A percentile compares a stretch with the other conserved stretches of the same genome.
These are phyloP conservation scores for Microbotryum lychnidis-dioicae DNA, from an alignment of 1,284 basidiomycete genomes.

Conservation along the genomic window DNA sequence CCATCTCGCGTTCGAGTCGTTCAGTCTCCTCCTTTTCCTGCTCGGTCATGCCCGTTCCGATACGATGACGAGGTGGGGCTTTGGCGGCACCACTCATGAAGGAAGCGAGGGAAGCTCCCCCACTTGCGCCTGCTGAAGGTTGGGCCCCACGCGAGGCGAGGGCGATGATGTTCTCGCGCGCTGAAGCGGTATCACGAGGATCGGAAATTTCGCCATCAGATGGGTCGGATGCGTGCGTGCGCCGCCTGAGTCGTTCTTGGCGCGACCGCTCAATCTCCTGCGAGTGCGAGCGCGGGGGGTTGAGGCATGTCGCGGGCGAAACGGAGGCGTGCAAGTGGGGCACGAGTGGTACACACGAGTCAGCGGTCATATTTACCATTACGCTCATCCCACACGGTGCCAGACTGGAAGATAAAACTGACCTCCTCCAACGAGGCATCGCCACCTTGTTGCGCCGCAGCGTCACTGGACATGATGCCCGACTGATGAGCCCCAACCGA, in stretches of 20 bases:
- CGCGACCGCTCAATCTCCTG: neutral
- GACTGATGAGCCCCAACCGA: too few relatives aligned
- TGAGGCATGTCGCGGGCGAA: neutral
- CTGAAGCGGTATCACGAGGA: constrained; percentile 18
- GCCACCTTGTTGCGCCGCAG: neutral
- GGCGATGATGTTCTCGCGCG: constrained; percentile 20
- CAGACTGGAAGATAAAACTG: neutral
- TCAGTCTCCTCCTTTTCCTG: constrained; percentile 23
- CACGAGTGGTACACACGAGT: too few relatives aligned
- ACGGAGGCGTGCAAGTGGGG: neutral
- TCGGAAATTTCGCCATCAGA: neutral
- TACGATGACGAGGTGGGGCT: constrained; percentile 13
- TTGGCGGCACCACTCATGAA: constrained; percentile 26
- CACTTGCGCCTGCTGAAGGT: neutral
- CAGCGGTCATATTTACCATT: too few relatives aligned
- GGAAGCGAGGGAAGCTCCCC: constrained; percentile 16
- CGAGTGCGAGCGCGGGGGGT: constrained; percentile 1
- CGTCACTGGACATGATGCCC: too few relatives aligned
- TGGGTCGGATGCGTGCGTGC: neutral
- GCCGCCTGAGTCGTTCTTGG: neutral
- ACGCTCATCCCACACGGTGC: too few relatives aligned
- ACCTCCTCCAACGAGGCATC: neutral
- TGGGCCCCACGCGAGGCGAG: constrained; percentile 10
- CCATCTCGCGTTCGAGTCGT: constrained; percentile 26
- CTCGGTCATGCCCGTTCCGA: constrained; percentile 18